These are phyloP conservation scores for Solanum pennellii DNA, from an alignment of 257 asterid genomes.

Conservation along the genomic window DNA sequence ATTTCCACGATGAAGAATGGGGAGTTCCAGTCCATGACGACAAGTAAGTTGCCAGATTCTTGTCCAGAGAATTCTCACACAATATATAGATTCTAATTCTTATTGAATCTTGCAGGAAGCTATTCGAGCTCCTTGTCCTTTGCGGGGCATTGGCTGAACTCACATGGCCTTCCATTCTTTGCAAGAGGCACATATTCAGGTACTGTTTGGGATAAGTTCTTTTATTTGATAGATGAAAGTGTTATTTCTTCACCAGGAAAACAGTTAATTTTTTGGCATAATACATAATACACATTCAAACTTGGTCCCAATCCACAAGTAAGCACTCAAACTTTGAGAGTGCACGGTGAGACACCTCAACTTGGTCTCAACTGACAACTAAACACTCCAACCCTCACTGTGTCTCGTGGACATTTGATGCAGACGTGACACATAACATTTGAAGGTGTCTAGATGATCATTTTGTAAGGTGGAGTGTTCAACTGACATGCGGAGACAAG, in stretches of 20 bases:
- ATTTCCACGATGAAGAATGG: constrained; percentile 56
- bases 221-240: background rate
- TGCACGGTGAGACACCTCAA: background rate
- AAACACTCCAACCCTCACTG: background rate
- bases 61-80: background rate
- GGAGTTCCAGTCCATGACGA: constrained; percentile 51
- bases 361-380: background rate
- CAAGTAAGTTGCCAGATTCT: constrained; percentile 34
- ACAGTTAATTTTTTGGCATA: background rate
- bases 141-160: constrained; percentile 93
- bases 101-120: constrained; percentile 48
- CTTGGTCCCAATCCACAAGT: background rate
- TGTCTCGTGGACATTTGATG: background rate
- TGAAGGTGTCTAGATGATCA: background rate
- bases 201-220: constrained; percentile 8
- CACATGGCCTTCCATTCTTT: constrained; percentile 83
- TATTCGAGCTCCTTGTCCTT: constrained; percentile 76
- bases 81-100: background rate
- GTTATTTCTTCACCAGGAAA: background rate
- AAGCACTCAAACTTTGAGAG: background rate
- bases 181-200: constrained; percentile 63
- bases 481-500: background rate
- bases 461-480: background rate
- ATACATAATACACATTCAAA: background rate
- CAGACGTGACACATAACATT: background rate